Evolutionary conservation across 768 basidiomycete genomes (phyloP).

Genomic region (Russula emetica): DNA sequence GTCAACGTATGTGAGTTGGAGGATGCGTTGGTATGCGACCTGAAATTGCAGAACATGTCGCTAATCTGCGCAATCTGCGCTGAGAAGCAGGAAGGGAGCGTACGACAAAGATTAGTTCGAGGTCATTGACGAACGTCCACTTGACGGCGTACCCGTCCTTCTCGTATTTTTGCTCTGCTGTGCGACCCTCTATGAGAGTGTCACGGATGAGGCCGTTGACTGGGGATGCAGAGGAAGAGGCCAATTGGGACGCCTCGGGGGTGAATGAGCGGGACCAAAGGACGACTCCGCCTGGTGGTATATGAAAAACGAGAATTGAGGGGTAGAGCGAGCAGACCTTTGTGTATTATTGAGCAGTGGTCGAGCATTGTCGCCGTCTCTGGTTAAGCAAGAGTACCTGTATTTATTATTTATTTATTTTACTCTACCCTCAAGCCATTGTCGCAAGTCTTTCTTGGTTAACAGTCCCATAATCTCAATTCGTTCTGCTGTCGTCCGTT

Average conservation of each 20-base stretch:
- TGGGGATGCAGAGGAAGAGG: conserved; percentile 69
- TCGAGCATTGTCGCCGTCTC: conserved; percentile 63
- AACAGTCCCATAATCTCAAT: conserved; percentile 53
- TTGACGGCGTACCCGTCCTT: conserved; percentile 91
- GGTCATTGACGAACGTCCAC: conserved; percentile 93
- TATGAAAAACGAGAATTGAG: neutral
- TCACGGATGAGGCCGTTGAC: conserved; percentile 87
- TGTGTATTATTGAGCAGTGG: conserved; percentile 92
- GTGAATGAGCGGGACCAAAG: conserved; percentile 96
- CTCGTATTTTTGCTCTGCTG: conserved; percentile 79
- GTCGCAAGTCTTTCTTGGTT: conserved; percentile 72
- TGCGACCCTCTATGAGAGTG: conserved; percentile 86
- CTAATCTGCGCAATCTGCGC: neutral
- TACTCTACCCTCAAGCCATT: conserved; percentile 65
- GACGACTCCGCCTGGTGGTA: conserved; percentile 71
- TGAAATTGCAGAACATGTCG: conserved; percentile 33
- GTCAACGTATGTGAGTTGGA: conserved; percentile 91
- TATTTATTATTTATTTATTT: conserved; percentile 21
- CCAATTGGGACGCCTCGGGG: conserved; percentile 68
- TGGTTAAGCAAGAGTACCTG: neutral
- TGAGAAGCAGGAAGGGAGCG: conserved; percentile 33
- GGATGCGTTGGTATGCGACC: conserved; percentile 95
- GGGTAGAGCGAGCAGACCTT: conserved; percentile 47
- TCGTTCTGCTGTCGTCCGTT: conserved; percentile 44
- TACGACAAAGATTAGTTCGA: conserved; percentile 96